Evolutionary conservation across 2,329 filamentous ascomycete species (phyloP), one percentile per base, ranked within the genome.

Genomic region (Ceratocystiopsis sp.): DNA sequence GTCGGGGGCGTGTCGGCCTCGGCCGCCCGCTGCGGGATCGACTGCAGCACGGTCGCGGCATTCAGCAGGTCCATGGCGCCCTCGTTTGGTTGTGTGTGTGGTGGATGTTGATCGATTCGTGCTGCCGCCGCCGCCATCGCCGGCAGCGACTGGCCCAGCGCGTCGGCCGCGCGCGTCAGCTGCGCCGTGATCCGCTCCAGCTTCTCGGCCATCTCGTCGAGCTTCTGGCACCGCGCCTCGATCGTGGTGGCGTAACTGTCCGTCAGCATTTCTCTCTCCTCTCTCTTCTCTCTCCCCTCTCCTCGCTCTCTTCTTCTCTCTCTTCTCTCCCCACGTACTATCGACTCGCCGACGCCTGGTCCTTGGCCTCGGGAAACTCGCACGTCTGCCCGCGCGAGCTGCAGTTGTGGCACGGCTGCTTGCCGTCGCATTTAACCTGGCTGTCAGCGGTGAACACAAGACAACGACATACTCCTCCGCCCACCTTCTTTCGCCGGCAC

Each of bases 351-450:
- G 53, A 52, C 0, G 51, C 53, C 41, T 55, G 50, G 42, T 54
- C 51, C 19, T 51, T 51, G 37, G 42, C 45, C 15, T 44, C 51
- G 1, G 52, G 50, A 17, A 50, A 53, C 34, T 50, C 49, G 40
- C 53, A 55, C 0, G 38, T 6, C 17, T 48, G 46, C 4, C 48
- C 47, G 3, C 53, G 49, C 2, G 51, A 53, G 41, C 44, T 49
- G 39, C 53, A 54, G 8, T 52, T 54, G 40, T 50, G 44, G 40
- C 53, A 55, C 3, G 52, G 51, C n/a, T 48, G 42, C 18, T 51
- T 50, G 13, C 53, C 53, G 19, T 55, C 52, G 36, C 53, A 55
- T 44, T 55, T 55, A 14, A 55, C 47, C 53, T 55, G 35, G 11
- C 16, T 14, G 33, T 34, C 10, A 37, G 38, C 25, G 11, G 25